A percentile compares a stretch with the other conserved stretches of the same genome.
phyloP scores from a whole-genome alignment of 139 green algal genomes.

The Marvania coccoides region DNA sequence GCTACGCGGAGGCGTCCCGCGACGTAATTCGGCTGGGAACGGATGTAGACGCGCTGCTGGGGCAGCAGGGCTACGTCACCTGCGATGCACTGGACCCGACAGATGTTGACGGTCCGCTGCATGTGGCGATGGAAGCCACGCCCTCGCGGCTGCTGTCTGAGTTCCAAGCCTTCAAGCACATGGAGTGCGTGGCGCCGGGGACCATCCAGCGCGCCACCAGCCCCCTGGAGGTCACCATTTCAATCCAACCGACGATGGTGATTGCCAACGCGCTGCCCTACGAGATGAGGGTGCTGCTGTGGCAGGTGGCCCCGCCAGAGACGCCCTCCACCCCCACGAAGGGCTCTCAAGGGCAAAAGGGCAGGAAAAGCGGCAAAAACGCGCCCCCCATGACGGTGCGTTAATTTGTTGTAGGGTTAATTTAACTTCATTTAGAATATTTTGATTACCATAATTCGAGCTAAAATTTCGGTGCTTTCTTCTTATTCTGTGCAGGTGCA shows the following conservation, averaged over 20 bases:
- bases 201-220: constrained; percentile 40
- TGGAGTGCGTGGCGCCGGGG: constrained; percentile 39
- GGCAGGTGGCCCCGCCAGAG: constrained; percentile 26
- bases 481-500: neutral
- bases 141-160: constrained; percentile 42
- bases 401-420: no score
- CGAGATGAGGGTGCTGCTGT: constrained; percentile 45
- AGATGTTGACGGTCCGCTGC: constrained; percentile 22
- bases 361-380: neutral
- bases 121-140: constrained; percentile 33
- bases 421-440: no score
- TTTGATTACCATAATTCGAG: no score
- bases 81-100: constrained; percentile 30
- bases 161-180: constrained; percentile 59
- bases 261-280: constrained; percentile 73
- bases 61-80: constrained; percentile 60
- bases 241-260: constrained; percentile 55
- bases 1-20: constrained; percentile 41
- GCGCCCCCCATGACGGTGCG: neutral
- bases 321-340: neutral
- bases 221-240: constrained; percentile 61
- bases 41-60: constrained; percentile 32
- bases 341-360: neutral
- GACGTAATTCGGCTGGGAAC: constrained; percentile 60
- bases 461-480: neutral